These are phyloP conservation scores for Erysimum cheiri DNA, from an alignment of 441 rosid genomes.

Conservation along the genomic window DNA sequence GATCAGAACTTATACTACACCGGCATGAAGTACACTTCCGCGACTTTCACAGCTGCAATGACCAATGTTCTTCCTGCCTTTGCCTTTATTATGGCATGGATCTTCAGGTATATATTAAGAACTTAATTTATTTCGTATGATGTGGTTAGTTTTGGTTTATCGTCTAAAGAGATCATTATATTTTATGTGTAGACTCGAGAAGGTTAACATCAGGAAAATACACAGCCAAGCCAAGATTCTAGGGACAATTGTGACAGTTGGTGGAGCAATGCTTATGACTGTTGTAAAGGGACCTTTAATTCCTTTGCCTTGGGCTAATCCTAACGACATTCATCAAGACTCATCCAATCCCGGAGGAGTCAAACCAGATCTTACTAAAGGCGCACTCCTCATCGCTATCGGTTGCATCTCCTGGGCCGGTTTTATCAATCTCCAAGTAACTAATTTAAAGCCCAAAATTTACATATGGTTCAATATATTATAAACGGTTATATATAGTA, in stretches of 20 bases:
- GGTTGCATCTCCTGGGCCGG: conserved; percentile 64
- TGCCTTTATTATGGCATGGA: conserved; percentile 74
- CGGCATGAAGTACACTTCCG: conserved; percentile 71
- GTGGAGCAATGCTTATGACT: conserved; percentile 80
- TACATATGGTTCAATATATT: conserved; percentile 6
- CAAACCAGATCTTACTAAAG: conserved; percentile 52
- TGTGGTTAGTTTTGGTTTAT: neutral
- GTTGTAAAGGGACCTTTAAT: conserved; percentile 57
- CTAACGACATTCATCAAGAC: conserved; percentile 33
- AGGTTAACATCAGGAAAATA: conserved; percentile 48
- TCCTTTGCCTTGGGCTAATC: conserved; percentile 61
- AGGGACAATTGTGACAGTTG: conserved; percentile 66
- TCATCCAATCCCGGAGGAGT: conserved; percentile 32
- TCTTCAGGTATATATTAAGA: conserved; percentile 48
- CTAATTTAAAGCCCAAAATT: conserved; percentile 6
- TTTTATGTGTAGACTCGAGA: conserved; percentile 57
- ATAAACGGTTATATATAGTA: neutral
- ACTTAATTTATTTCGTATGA: neutral
- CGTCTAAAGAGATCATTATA: conserved; percentile 16
- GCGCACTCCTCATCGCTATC: conserved; percentile 51
- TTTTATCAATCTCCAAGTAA: conserved; percentile 65
- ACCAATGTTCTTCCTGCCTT: conserved; percentile 69
- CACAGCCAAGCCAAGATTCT: conserved; percentile 68
- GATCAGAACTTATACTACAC: conserved; percentile 71
- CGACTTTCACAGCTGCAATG: conserved; percentile 74